phyloP scores from a whole-genome alignment of 805 yeast species.

The Monosporozyma yasuniensis region DNA sequence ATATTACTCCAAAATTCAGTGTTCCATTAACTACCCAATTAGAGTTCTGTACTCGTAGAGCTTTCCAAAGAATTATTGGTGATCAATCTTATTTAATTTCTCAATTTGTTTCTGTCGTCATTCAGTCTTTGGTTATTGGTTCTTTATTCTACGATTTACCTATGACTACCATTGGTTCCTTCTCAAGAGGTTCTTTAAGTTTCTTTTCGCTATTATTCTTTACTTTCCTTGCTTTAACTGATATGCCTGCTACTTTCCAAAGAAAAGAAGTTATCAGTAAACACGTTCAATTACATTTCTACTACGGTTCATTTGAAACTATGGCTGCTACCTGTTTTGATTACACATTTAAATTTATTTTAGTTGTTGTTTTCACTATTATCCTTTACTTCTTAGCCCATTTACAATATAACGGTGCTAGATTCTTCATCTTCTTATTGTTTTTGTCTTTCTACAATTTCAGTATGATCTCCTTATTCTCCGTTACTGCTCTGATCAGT shows the following conservation, averaged over 20 bases:
- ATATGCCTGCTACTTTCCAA: slow-evolving; percentile 39
- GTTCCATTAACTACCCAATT: slow-evolving; percentile 35
- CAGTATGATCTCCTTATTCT: slow-evolving; percentile 44
- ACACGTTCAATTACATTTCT: slow-evolving; percentile 56
- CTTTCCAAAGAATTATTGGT: slow-evolving; percentile 36
- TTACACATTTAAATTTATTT: slow-evolving; percentile 44
- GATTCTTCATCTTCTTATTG: slow-evolving; percentile 42
- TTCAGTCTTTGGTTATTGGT: slow-evolving; percentile 37
- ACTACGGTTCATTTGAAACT: slow-evolving; percentile 60
- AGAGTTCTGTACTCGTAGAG: slow-evolving; percentile 36
- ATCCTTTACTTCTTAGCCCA: slow-evolving; percentile 48
- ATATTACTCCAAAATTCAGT: slow-evolving; percentile 23
- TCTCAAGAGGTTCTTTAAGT: slow-evolving; percentile 44
- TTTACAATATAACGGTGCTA: slow-evolving; percentile 39
- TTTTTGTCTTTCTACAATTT: slow-evolving; percentile 37
- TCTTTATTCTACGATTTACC: slow-evolving; percentile 42
- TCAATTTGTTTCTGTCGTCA: slow-evolving; percentile 35
- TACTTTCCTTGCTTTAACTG: slow-evolving; percentile 52
- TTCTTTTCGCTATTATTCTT: slow-evolving; percentile 45
- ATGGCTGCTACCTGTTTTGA: slow-evolving; percentile 50
- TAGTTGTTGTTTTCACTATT: slow-evolving; percentile 37
- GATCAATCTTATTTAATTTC: slow-evolving; percentile 37
- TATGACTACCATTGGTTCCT: slow-evolving; percentile 39
- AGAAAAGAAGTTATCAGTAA: slow-evolving; percentile 49
- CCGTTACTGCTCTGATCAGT: slow-evolving; percentile 42